Base-by-base conservation (phyloP, 768 basidiomycete genomes). In the Lentinus tigrinus region DNA sequence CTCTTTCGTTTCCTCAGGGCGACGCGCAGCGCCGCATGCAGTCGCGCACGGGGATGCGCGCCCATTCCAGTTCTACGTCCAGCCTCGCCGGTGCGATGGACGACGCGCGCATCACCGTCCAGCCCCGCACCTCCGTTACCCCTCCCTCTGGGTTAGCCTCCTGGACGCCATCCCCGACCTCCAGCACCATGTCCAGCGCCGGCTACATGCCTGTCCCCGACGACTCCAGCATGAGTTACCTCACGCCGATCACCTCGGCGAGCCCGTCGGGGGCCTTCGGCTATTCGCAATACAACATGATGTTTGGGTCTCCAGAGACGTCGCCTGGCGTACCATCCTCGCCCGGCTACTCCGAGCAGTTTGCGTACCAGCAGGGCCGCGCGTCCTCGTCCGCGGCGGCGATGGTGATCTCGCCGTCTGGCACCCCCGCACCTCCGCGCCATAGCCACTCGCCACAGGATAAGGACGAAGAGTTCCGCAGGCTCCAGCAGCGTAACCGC, bases 21-120 rank as follows among this genome's bases (percentile, higher is more conserved):
- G 55, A 57, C 34, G 43, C 51, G 38, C 60, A 61, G 26, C 56
- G 51, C 19, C 55, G 55, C 38, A n/a, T 57, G 24, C 51, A 53
- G 40, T 54, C 60, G 36, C 60, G 60, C 23, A 10, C 55, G 16
- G 60, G 60, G 3, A 57, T 57, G 55, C 55, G 55, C 36, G 39
- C 55, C 3, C 60, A 57, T 28, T 59, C 64, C 52, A 68, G 49
- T 60, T 63, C 72, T 9, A 71, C 75, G 1, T 81, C 78, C 40
- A 78, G 76, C 62, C 73, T 90, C 56, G 82, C 81, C 26, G 85
- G 85, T 56, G 86, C 88, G 24, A 82, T 89, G 71, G 85, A 83
- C 49, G 84, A 85, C 49, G 58, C 76, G 26, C 72, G 75, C 69
- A 67, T 78, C 38, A 72, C 63, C 37, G 60, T 47, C 52, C 63